A percentile compares a stretch with the other conserved stretches of the same genome.
Evolutionary conservation across 148 eudicot species (phyloP).

Genomic region (Silene conica): DNA sequence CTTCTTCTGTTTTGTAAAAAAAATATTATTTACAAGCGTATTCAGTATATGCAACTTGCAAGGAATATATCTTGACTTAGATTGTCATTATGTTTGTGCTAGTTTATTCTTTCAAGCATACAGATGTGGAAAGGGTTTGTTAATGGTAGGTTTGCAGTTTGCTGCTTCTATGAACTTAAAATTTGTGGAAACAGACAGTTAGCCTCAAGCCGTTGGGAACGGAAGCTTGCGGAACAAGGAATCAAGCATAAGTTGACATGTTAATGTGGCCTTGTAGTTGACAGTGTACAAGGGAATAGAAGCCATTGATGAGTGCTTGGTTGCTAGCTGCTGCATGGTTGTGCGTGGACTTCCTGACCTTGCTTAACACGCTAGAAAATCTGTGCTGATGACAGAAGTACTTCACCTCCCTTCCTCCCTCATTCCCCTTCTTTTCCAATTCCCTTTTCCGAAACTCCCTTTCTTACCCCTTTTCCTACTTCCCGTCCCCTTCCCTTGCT

Average conservation of each 20-base stretch:
- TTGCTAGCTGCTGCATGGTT: conserved; percentile 2
- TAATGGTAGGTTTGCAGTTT: conserved; percentile 6
- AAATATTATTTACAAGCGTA: background rate
- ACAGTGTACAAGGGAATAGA: background rate
- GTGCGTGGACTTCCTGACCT: background rate
- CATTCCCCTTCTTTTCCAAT: background rate
- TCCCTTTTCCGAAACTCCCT: background rate
- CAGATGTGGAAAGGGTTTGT: background rate
- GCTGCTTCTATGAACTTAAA: background rate
- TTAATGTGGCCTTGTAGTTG: conserved; percentile 4
- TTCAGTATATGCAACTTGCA: background rate
- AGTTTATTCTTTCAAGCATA: background rate
- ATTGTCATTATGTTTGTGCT: background rate
- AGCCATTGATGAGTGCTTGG: background rate
- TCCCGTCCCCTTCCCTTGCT: conserved; percentile 12
- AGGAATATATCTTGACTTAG: background rate
- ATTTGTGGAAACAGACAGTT: conserved; percentile 5
- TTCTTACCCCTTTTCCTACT: conserved; percentile 9
- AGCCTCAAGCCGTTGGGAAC: background rate
- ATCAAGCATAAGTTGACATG: background rate
- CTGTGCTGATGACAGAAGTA: conserved; percentile 8
- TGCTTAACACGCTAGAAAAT: conserved; percentile 8
- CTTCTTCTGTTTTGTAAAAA: background rate
- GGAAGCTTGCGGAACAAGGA: conserved; percentile 16
- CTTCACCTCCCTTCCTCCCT: conserved; percentile 7